A percentile compares a stretch with the other conserved stretches of the same genome.
phyloP scores from a whole-genome alignment of 805 yeast species.

The Spathaspora passalidarum region DNA sequence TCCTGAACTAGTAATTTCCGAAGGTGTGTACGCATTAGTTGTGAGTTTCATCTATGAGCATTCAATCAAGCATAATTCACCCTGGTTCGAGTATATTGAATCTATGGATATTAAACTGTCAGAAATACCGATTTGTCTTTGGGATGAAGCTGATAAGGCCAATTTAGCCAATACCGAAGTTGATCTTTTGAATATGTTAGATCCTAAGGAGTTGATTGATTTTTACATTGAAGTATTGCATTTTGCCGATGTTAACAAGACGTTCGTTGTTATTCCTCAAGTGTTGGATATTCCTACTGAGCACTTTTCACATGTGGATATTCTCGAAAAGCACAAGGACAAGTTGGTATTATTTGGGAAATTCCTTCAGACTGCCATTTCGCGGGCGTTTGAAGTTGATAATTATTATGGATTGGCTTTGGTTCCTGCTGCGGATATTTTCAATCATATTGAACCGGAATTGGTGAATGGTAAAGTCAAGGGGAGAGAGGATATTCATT shows the following conservation, averaged over 20 bases:
- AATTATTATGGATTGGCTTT: conserved; percentile 67
- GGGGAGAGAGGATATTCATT: conserved; percentile 58
- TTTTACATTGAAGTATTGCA: conserved; percentile 38
- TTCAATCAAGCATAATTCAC: conserved; percentile 53
- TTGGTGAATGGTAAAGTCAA: conserved; percentile 11
- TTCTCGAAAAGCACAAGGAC: conserved; percentile 12
- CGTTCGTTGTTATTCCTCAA: conserved; percentile 32
- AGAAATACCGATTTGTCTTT: conserved; percentile 58
- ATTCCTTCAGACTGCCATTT: conserved; percentile 58
- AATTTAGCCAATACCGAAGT: conserved; percentile 60
- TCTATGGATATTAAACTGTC: conserved; percentile 43
- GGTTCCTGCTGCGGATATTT: conserved; percentile 90
- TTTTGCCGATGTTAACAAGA: conserved; percentile 35
- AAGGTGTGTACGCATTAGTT: conserved; percentile 64
- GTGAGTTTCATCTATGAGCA: conserved; percentile 72
- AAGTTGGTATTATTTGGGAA: conserved; percentile 51
- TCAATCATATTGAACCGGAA: conserved; percentile 61
- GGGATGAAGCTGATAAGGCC: conserved; percentile 51
- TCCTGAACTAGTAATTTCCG: conserved; percentile 32
- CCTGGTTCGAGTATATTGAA: conserved; percentile 70
- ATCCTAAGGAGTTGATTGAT: conserved; percentile 38
- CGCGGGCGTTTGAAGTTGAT: conserved; percentile 83
- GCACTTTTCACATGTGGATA: conserved; percentile 15
- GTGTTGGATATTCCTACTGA: conserved; percentile 21
- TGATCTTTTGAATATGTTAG: conserved; percentile 58